Evolutionary conservation across 208 protist species (phyloP), one percentile per base, ranked within the genome.

Genomic region (Balamuthia mandrillaris): DNA sequence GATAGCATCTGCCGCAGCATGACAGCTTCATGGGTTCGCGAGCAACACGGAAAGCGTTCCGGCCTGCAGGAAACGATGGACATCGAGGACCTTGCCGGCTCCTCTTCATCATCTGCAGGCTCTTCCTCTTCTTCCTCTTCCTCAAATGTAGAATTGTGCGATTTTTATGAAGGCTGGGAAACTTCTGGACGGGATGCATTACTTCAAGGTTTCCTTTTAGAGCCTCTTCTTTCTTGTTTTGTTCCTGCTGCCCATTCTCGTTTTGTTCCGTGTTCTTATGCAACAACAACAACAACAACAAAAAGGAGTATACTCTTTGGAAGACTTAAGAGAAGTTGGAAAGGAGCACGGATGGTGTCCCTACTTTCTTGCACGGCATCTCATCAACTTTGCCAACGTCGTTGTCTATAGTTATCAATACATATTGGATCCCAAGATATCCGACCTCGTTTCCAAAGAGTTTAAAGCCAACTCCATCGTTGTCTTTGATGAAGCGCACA

Each of bases 401-500:
- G 94, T 99, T 54, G 96, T 99, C 65, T 98, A 98, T 83, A 65
- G n/a, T 51, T 99, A 99, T 88, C 92, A 97, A 45, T 99, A 99
- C 91, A 94, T 99, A 77, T 92, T 99, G 12, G 98, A 99, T 86
- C 98, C 98, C 6, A 97, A 98, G 84, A 98, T 99, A 51, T 91
- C 96, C 4, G 93, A 95, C 21, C 90, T 98, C 7, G 95, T 98
- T 0, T 95, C 96, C 1, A 94, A 94, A 84, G 93, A 95, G 37
- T 88, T 98, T 49, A 91, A 94, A 44, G 95, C 95, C 61, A 96
- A 98, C 79, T 97, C 93, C 12, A 98, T 99, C 68, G 94, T 99
- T 9, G 96, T 99, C 3, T 99, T 99, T 93, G 98, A 99, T 87
- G 98, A 99, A 89, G 98, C 97, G 3, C 98, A 99, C 91, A 99